These are phyloP conservation scores for Plectosphaerella plurivora DNA, from an alignment of 2,329 filamentous ascomycete genomes.

Conservation along the genomic window DNA sequence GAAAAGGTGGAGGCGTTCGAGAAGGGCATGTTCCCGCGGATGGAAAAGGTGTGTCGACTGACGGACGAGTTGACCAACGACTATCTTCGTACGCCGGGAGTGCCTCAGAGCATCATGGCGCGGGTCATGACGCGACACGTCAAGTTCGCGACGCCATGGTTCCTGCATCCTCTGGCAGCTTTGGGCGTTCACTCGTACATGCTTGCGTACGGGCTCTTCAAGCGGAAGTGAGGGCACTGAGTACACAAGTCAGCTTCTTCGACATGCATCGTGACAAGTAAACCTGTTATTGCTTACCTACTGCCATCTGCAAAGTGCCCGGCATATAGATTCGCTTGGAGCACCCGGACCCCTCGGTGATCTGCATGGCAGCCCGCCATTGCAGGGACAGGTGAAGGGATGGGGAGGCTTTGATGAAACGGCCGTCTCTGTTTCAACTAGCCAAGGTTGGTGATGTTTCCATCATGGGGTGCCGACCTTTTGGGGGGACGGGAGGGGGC, in stretches of 20 bases:
- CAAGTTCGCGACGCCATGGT: slow-evolving; percentile 21
- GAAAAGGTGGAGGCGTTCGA: slow-evolving; percentile 29
- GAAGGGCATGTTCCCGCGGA: slow-evolving; percentile 30
- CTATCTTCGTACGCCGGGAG: slow-evolving; percentile 42
- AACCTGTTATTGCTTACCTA: no score
- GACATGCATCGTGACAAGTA: no score
- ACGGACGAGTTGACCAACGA: slow-evolving; percentile 39
- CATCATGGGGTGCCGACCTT: background rate
- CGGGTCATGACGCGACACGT: slow-evolving; percentile 24
- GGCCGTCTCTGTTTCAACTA: background rate
- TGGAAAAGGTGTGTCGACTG: slow-evolving; percentile 31
- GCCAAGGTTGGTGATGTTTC: background rate
- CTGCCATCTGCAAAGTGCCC: no score
- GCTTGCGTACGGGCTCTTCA: slow-evolving; percentile 6
- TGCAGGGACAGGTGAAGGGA: no score
- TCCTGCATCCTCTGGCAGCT: slow-evolving; percentile 23
- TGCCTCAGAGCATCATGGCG: slow-evolving; percentile 38
- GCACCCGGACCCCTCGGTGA: no score
- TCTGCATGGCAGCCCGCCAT: no score
- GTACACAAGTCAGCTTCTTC: no score
- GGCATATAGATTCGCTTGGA: no score
- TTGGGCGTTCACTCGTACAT: slow-evolving; percentile 22
- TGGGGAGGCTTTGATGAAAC: background rate
- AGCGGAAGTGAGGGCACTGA: background rate
- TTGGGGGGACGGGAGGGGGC: no score